Conservation (phyloP, 2,329 filamentous ascomycete species). For the Phialophora macrospora region DNA sequence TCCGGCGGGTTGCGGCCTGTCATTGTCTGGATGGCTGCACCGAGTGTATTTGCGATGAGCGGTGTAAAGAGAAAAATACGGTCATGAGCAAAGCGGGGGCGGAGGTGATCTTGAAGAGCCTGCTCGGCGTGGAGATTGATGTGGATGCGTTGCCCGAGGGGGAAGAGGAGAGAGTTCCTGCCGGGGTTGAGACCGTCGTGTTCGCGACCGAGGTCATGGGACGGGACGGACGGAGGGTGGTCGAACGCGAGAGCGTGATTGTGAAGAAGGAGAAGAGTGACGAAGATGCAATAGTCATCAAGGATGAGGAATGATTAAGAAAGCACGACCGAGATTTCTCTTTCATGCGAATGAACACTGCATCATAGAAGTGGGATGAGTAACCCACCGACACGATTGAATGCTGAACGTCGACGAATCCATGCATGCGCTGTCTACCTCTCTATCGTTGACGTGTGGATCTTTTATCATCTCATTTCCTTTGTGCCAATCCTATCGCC, state of each 20-base stretch:
- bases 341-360: neutral
- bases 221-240: constrained; percentile 40
- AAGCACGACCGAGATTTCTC: neutral
- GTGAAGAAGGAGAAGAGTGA: constrained; percentile 38
- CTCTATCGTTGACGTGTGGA: neutral
- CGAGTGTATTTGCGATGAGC: constrained; percentile 85
- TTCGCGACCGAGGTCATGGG: constrained; percentile 68
- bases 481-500: neutral
- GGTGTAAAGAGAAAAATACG: constrained; percentile 82
- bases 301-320: constrained; percentile 38
- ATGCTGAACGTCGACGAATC: neutral
- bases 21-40: constrained; percentile 79
- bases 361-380: neutral
- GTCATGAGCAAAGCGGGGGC: constrained; percentile 94
- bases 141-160: constrained; percentile 85
- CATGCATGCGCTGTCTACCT: neutral
- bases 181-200: constrained; percentile 81
- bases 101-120: constrained; percentile 75
- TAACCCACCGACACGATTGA: neutral
- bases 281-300: constrained; percentile 39
- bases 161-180: constrained; percentile 68
- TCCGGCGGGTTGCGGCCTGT: constrained; percentile 76
- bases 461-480: neutral
- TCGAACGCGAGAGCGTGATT: constrained; percentile 36
- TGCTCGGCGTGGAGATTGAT: constrained; percentile 79